phyloP scores from a whole-genome alignment of 306 rosid species.

The Begonia loranthoides region DNA sequence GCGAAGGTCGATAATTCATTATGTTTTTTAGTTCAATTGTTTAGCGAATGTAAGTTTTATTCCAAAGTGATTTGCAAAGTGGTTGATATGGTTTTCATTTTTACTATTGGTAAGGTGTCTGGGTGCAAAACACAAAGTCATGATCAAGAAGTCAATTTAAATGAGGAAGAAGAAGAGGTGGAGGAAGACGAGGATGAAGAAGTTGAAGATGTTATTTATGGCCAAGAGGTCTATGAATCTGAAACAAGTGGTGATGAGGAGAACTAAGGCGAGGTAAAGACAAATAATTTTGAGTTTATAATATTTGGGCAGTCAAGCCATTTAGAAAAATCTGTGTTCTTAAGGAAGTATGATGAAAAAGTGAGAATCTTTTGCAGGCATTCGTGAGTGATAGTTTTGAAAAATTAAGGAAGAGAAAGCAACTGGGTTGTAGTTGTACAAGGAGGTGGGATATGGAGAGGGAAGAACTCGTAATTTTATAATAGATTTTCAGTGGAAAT shows the following conservation, averaged over 20 bases:
- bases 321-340: too few species aligned
- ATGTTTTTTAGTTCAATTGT: background rate
- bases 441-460: too few species aligned
- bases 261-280: conserved; percentile 17
- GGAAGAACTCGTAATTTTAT: too few species aligned
- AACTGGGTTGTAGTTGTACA: too few species aligned
- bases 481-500: too few species aligned
- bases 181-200: conserved; percentile 39
- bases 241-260: conserved; percentile 66
- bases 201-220: conserved; percentile 32
- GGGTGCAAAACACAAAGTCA: conserved; percentile 19
- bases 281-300: too few species aligned
- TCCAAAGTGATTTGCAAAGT: background rate
- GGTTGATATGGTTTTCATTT: conserved; percentile 3
- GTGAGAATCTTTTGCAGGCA: too few species aligned
- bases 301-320: too few species aligned
- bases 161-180: conserved; percentile 32
- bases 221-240: conserved; percentile 51
- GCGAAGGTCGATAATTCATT: conserved; percentile 47
- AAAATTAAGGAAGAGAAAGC: too few species aligned
- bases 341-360: too few species aligned
- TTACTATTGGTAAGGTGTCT: conserved; percentile 53
- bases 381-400: too few species aligned
- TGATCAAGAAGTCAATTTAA: conserved; percentile 27
- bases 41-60: background rate